These are phyloP conservation scores for Beta lomatogona DNA, from an alignment of 179 eudicot genomes.

Conservation along the genomic window DNA sequence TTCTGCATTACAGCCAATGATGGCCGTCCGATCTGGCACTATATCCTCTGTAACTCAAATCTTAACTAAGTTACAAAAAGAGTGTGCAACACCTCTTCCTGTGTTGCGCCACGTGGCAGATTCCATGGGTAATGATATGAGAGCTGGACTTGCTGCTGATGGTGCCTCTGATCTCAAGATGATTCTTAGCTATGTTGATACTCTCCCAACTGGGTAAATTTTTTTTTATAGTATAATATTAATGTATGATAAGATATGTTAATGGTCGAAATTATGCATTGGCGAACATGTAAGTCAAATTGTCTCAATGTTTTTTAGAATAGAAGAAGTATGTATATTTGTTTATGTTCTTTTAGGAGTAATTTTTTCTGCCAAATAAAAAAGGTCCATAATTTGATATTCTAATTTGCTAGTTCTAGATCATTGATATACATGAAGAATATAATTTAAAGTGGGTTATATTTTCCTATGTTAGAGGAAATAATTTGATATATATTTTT, in stretches of 20 bases:
- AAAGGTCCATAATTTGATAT: too few relatives aligned
- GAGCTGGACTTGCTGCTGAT: slow-evolving; percentile 63
- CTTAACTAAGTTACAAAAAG: slow-evolving; percentile 49
- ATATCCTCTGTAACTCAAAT: slow-evolving; percentile 27
- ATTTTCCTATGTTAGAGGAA: too few relatives aligned
- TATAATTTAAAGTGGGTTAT: too few relatives aligned
- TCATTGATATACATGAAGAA: too few relatives aligned
- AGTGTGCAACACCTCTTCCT: slow-evolving; percentile 74
- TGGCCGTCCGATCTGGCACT: slow-evolving; percentile 49
- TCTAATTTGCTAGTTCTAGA: too few relatives aligned
- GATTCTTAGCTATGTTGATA: slow-evolving; percentile 69
- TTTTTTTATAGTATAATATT: not conserved
- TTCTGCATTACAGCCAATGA: slow-evolving; percentile 30
- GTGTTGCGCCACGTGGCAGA: slow-evolving; percentile 74
- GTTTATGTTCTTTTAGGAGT: too few relatives aligned
- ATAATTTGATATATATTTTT: too few relatives aligned
- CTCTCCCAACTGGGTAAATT: slow-evolving; percentile 66
- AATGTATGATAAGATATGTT: too few relatives aligned
- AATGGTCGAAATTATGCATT: not conserved
- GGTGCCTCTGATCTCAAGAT: slow-evolving; percentile 70
- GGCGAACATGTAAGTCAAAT: not conserved
- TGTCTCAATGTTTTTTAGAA: too few relatives aligned
- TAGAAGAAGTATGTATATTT: too few relatives aligned
- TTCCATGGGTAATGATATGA: slow-evolving; percentile 71
- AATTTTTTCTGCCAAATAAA: too few relatives aligned